Evolutionary conservation across 75 land plant species (phyloP).

Genomic region (Picea glauca): DNA sequence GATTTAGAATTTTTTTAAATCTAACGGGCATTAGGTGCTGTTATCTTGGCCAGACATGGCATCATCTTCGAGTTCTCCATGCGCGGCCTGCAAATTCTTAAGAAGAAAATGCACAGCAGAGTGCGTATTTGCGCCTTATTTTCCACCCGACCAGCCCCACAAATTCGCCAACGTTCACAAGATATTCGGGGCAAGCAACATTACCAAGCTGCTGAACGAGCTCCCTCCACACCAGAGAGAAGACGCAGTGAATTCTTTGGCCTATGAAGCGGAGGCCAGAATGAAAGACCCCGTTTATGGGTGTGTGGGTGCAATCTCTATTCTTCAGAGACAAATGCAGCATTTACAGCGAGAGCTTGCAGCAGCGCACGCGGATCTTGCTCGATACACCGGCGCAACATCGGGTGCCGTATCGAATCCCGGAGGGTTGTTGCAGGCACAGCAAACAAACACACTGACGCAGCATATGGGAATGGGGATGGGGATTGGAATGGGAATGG

Average conservation of each 20-base stretch:
- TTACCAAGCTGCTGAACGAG: slow-evolving; percentile 63
- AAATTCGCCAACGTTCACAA: slow-evolving; percentile 60
- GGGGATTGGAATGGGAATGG: background rate
- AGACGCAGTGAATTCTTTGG: slow-evolving; percentile 60
- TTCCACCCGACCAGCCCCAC: slow-evolving; percentile 57
- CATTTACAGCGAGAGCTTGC: slow-evolving; percentile 61
- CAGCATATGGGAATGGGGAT: slow-evolving; percentile 4
- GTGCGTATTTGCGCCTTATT: slow-evolving; percentile 64
- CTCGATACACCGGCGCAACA: slow-evolving; percentile 22
- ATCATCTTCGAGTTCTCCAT: slow-evolving; percentile 37
- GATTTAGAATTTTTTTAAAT: too few relatives aligned
- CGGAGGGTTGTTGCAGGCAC: background rate
- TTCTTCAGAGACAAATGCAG: slow-evolving; percentile 50
- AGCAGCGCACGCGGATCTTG: slow-evolving; percentile 48
- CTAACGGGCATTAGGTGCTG: background rate
- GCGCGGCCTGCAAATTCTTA: slow-evolving; percentile 48
- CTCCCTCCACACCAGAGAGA: slow-evolving; percentile 47
- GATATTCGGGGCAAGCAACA: slow-evolving; percentile 66
- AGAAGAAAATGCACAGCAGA: slow-evolving; percentile 57
- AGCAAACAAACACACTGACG: too few relatives aligned
- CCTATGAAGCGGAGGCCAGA: slow-evolving; percentile 63
- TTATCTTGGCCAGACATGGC: slow-evolving; percentile 9
- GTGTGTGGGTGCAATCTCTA: slow-evolving; percentile 56
- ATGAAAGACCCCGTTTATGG: slow-evolving; percentile 62
- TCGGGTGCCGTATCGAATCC: slow-evolving; percentile 15